Evolutionary conservation across 495 filamentous ascomycete species (phyloP).

Genomic region (Eremomyces bilateralis): DNA sequence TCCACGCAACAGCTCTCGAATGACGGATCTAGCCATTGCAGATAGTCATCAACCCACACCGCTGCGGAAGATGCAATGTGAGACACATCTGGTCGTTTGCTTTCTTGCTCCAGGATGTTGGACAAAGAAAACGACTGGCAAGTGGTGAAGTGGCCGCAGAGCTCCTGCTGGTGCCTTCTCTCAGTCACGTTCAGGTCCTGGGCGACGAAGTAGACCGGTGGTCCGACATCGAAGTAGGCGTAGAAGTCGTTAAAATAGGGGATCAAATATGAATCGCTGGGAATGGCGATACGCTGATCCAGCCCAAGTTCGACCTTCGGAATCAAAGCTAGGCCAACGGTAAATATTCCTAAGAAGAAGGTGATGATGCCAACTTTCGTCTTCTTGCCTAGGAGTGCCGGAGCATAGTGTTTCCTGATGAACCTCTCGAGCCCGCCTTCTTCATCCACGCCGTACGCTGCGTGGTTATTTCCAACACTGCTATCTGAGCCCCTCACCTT

Average conservation of each 20-base stretch:
- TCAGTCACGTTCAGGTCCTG: conserved; percentile 56
- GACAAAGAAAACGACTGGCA: conserved; percentile 66
- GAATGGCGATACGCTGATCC: conserved; percentile 85
- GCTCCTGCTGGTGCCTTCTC: conserved; percentile 50
- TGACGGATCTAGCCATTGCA: conserved; percentile 79
- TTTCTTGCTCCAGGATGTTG: conserved; percentile 77
- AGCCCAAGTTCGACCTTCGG: conserved; percentile 70
- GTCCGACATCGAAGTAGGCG: conserved; percentile 72
- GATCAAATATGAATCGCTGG: conserved; percentile 80
- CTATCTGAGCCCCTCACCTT: conserved; percentile 43
- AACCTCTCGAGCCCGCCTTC: conserved; percentile 65
- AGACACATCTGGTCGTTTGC: conserved; percentile 71
- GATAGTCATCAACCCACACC: conserved; percentile 92
- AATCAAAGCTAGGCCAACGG: conserved; percentile 60
- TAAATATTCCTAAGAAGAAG: conserved; percentile 71
- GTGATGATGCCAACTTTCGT: conserved; percentile 54
- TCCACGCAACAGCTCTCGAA: conserved; percentile 57
- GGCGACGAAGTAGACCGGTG: conserved; percentile 92
- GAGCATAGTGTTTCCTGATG: conserved; percentile 75
- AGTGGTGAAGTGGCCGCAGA: conserved; percentile 79
- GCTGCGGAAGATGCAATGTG: conserved; percentile 84
- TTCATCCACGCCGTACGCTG: conserved; percentile 42
- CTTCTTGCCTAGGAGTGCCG: conserved; percentile 53
- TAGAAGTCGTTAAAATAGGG: conserved; percentile 90
- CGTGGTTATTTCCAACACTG: conserved; percentile 27